These are phyloP conservation scores for Cymbomonas tetramitiformis DNA, from an alignment of 139 green algal genomes.

Conservation along the genomic window DNA sequence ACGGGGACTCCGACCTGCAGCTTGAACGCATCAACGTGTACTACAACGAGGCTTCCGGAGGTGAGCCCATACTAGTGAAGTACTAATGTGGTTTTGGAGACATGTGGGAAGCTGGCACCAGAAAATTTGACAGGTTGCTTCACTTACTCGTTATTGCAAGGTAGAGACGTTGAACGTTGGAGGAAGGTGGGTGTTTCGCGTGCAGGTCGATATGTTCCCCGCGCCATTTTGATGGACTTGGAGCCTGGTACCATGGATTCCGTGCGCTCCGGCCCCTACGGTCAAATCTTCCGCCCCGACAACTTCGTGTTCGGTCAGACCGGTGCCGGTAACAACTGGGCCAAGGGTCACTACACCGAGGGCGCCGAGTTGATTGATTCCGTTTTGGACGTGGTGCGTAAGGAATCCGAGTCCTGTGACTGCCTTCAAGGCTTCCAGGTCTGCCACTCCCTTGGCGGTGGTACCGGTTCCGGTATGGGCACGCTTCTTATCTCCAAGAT, in stretches of 20 bases:
- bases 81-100: too few relatives aligned
- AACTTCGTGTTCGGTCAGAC: constrained; percentile 97
- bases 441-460: constrained; percentile 85
- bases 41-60: constrained; percentile 96
- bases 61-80: constrained; percentile 29
- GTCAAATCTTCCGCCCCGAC: constrained; percentile 88
- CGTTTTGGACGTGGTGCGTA: constrained; percentile 93
- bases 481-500: constrained; percentile 97
- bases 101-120: too few relatives aligned
- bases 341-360: constrained; percentile 99
- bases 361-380: constrained; percentile 95
- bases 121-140: too few relatives aligned
- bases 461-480: constrained; percentile 93
- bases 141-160: too few relatives aligned
- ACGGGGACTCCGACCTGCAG: constrained; percentile 88
- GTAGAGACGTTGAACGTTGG: too few relatives aligned
- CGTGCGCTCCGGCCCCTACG: constrained; percentile 85
- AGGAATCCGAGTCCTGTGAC: constrained; percentile 94
- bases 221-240: constrained; percentile 92
- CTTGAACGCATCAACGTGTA: constrained; percentile 99
- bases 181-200: too few relatives aligned
- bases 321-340: constrained; percentile 96
- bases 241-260: constrained; percentile 91
- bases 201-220: constrained; percentile 84
- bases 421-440: constrained; percentile 96